Percentiles rank a stretch among this genome's conserved stretches.
These are phyloP conservation scores for Colletotrichum camelliae DNA, from an alignment of 2,329 filamentous ascomycete species.

Conservation along the genomic window DNA sequence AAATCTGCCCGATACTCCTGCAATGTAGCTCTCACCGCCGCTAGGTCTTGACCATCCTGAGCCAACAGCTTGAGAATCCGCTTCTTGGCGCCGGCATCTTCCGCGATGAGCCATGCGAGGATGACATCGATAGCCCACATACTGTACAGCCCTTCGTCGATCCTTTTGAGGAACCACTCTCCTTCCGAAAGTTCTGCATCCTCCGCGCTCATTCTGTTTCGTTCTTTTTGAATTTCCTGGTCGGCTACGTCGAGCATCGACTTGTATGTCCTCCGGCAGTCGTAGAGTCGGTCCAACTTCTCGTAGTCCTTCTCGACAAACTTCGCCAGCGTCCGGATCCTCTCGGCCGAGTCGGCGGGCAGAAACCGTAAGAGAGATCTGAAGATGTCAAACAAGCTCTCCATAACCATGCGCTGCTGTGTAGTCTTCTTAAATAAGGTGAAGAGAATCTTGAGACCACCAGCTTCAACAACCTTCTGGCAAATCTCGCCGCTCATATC, in stretches of 20 bases:
- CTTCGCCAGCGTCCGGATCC: constrained; percentile 88
- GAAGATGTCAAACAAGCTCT: constrained; percentile 82
- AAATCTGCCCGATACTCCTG: constrained; percentile 61
- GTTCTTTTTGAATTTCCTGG: constrained; percentile 56
- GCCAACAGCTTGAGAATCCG: constrained; percentile 69
- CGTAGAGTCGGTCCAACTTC: constrained; percentile 77
- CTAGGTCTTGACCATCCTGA: constrained; percentile 71
- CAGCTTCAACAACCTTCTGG: constrained; percentile 78
- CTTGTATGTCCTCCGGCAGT: constrained; percentile 74
- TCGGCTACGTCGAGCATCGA: constrained; percentile 68
- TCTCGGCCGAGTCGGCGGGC: constrained; percentile 76
- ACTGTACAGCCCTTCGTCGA: constrained; percentile 86
- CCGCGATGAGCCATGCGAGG: constrained; percentile 88
- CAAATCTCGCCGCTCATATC: constrained; percentile 66
- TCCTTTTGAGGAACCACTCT: constrained; percentile 75
- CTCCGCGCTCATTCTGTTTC: constrained; percentile 43
- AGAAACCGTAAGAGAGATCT: constrained; percentile 80
- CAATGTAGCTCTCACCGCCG: constrained; percentile 69
- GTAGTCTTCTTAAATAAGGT: constrained; percentile 83
- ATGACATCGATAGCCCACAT: constrained; percentile 85
- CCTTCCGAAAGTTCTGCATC: constrained; percentile 67
- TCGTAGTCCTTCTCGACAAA: constrained; percentile 95
- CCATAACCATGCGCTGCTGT: constrained; percentile 37
- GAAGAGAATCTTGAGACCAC: constrained; percentile 85
- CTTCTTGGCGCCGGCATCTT: constrained; percentile 77